These are phyloP conservation scores for Punica granatum DNA, from an alignment of 345 rosid species.

Conservation along the genomic window DNA sequence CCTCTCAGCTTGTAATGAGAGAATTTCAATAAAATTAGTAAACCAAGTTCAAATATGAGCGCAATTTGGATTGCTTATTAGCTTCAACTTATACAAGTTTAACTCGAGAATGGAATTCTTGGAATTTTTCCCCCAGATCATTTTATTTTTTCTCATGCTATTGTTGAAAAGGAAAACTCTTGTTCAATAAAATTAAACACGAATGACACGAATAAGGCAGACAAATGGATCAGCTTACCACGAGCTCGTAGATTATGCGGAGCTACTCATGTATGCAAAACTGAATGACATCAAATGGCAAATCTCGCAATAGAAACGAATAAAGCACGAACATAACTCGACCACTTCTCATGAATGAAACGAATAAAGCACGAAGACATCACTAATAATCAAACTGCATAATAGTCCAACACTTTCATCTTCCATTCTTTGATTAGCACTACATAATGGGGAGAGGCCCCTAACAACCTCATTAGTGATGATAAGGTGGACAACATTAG, in stretches of 20 bases:
- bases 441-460: conserved; percentile 84
- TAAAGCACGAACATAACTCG: conserved; percentile 57
- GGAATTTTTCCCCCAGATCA: neutral
- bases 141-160: neutral
- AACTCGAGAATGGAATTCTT: neutral
- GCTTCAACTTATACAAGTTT: neutral
- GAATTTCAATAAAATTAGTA: neutral
- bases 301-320: conserved; percentile 80
- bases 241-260: conserved; percentile 71
- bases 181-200: neutral
- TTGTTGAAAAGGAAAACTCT: neutral
- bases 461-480: conserved; percentile 65
- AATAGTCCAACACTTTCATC: neutral
- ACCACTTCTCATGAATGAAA: neutral
- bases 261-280: conserved; percentile 97
- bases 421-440: neutral
- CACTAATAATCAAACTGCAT: neutral
- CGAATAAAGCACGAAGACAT: neutral
- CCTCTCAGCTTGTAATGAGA: conserved; percentile 51
- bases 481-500: conserved; percentile 71
- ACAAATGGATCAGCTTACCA: conserved; percentile 31
- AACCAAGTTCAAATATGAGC: neutral
- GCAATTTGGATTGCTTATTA: too few species aligned
- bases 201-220: too few species aligned
- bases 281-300: conserved; percentile 95